phyloP scores from a whole-genome alignment of 2,329 filamentous ascomycete genomes.

The Colletotrichum destructivum region DNA sequence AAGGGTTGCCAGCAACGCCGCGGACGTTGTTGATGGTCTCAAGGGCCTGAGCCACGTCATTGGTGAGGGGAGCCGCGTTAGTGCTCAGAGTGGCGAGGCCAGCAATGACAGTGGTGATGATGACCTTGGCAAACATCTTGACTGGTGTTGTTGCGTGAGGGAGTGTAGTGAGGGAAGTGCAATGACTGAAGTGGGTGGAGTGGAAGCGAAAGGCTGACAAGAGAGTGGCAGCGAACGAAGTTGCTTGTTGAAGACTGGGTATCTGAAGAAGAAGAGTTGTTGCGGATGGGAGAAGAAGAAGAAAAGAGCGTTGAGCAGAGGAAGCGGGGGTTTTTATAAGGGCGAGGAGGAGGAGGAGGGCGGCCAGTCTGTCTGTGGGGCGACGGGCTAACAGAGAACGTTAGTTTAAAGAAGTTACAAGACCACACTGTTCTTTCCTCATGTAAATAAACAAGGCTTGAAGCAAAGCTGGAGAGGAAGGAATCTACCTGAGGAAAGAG shows the following conservation, averaged over 20 bases:
- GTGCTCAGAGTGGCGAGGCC: neutral
- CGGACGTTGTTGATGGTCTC: conserved; percentile 4
- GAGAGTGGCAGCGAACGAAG: too few species aligned
- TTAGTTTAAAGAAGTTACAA: neutral
- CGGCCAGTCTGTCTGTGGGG: neutral
- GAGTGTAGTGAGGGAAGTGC: neutral
- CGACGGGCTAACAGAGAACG: too few species aligned
- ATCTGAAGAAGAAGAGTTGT: neutral
- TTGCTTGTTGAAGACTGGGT: neutral
- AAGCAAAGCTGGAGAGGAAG: neutral
- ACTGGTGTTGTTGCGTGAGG: neutral
- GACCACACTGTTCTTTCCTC: too few species aligned
- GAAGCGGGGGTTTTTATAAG: neutral
- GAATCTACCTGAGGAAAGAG: neutral
- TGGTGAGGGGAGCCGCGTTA: neutral
- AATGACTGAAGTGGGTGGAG: neutral
- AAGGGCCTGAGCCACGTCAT: neutral
- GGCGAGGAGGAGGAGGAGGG: neutral
- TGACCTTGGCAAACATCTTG: conserved; percentile 5
- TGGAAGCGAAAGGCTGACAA: neutral
- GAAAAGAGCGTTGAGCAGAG: neutral
- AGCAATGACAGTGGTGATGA: neutral
- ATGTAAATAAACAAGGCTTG: neutral
- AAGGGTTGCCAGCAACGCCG: neutral
- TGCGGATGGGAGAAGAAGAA: neutral